Evolutionary conservation across 768 basidiomycete genomes (phyloP), one percentile per base, ranked within the genome.

Genomic region (Lactarius indigo): DNA sequence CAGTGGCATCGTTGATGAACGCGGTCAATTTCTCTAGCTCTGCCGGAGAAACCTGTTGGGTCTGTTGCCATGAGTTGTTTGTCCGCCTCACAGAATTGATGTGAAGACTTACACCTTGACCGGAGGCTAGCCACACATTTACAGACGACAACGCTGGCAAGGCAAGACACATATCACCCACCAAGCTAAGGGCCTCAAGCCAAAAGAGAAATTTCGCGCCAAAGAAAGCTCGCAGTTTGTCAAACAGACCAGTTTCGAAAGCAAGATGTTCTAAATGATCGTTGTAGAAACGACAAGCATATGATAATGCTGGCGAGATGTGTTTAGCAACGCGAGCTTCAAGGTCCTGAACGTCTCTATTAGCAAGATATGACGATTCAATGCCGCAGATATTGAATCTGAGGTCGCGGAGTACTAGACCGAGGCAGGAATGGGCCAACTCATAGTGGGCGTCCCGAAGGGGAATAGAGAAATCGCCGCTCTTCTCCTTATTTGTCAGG

Each of bases 131-230:
- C n/a, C n/a, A n/a, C n/a, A n/a, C n/a, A n/a, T n/a, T n/a, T n/a
- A n/a, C n/a, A n/a, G n/a, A n/a, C n/a, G n/a, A n/a, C n/a, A n/a
- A n/a, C n/a, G n/a, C n/a, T n/a, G n/a, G n/a, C n/a, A n/a, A 26
- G 18, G 87, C 72, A 57, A 57, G 28, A 33, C 30, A 20, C 18
- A n/a, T n/a, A 50, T 20, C 18, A 2, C 47, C 18, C 12, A 8
- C 8, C 37, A 37, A 37, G 37, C 37, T 37, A 13, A 37, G 12
- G 10, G 37, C 37, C 37, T 37, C 37, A 1, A 50, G 47, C 47
- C 47, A 50, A 50, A 50, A 50, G 7, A 50, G 47, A 5, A 50
- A 50, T 26, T 50, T 50, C 47, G 47, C 23, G 1, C 23, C 31
- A 23, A 57, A 57, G 17, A 57, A 35, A 30, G 7, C 12, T n/a